These are phyloP conservation scores for Solanum bulbocastanum DNA, from an alignment of 257 asterid species.

Conservation along the genomic window DNA sequence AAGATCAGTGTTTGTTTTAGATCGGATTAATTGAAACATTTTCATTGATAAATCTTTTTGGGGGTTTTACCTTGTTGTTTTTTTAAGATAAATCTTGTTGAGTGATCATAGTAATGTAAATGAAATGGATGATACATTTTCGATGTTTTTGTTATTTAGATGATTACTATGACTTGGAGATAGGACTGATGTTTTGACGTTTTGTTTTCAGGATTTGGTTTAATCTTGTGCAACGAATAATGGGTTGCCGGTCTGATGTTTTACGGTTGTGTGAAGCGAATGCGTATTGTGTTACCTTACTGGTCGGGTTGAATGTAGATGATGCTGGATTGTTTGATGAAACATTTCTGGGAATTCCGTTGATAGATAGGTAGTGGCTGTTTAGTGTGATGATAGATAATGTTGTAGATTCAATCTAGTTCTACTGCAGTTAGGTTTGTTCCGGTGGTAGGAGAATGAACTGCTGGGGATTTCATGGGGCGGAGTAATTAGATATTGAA, in stretches of 20 bases:
- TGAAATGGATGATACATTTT: neutral
- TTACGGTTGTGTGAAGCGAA: neutral
- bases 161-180: neutral
- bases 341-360: neutral
- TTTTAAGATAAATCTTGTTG: neutral
- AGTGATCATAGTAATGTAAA: neutral
- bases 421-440: neutral
- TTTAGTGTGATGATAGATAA: neutral
- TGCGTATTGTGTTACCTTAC: neutral
- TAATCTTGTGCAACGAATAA: neutral
- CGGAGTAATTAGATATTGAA: neutral
- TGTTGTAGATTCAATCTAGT: neutral
- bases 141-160: neutral
- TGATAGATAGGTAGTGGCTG: neutral
- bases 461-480: neutral
- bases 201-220: conserved; percentile 1
- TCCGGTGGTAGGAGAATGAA: neutral
- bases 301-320: neutral
- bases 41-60: neutral
- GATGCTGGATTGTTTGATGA: neutral
- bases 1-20: neutral
- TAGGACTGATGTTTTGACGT: neutral
- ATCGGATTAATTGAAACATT: neutral
- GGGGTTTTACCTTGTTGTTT: neutral
- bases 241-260: neutral